Conservation (phyloP, 352 stramenopile genomes). For the Hyaloperonospora brassicae region DNA sequence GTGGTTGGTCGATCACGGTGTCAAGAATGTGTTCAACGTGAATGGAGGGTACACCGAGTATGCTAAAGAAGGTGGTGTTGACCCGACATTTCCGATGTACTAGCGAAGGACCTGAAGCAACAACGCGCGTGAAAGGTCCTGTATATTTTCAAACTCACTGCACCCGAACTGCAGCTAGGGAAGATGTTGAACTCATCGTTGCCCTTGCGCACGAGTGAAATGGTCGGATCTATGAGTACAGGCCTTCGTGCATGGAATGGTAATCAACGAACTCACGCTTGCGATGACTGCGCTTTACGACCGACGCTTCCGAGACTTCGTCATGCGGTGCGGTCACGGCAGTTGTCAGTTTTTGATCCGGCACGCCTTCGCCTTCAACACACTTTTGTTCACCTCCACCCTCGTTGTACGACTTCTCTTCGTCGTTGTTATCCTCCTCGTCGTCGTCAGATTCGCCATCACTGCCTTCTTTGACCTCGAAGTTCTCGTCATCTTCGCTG, state of each 20-base stretch:
- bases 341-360: slow-evolving; percentile 18
- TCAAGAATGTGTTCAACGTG: slow-evolving; percentile 47
- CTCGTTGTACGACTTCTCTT: slow-evolving; percentile 13
- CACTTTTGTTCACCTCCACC: slow-evolving; percentile 10
- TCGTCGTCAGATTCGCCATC: slow-evolving; percentile 30
- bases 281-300: slow-evolving; percentile 16
- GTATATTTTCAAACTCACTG: slow-evolving; percentile 21
- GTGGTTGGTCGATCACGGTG: slow-evolving; percentile 43
- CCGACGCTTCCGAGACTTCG: slow-evolving; percentile 10
- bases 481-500: slow-evolving; percentile 45
- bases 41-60: slow-evolving; percentile 68
- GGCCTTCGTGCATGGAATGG: slow-evolving; percentile 53
- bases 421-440: slow-evolving; percentile 25
- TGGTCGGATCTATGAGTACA: slow-evolving; percentile 15
- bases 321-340: slow-evolving; percentile 19
- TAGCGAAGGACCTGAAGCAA: slow-evolving; percentile 16
- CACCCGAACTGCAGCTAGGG: slow-evolving; percentile 4
- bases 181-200: too few relatives aligned
- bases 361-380: slow-evolving; percentile 7
- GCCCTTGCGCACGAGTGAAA: background rate
- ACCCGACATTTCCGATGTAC: slow-evolving; percentile 70
- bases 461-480: slow-evolving; percentile 38
- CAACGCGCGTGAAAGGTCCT: slow-evolving; percentile 6
- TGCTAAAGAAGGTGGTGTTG: slow-evolving; percentile 27
- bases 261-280: slow-evolving; percentile 42